These are phyloP conservation scores for Syzygium syzygioides DNA, from an alignment of 441 rosid genomes.

Conservation along the genomic window DNA sequence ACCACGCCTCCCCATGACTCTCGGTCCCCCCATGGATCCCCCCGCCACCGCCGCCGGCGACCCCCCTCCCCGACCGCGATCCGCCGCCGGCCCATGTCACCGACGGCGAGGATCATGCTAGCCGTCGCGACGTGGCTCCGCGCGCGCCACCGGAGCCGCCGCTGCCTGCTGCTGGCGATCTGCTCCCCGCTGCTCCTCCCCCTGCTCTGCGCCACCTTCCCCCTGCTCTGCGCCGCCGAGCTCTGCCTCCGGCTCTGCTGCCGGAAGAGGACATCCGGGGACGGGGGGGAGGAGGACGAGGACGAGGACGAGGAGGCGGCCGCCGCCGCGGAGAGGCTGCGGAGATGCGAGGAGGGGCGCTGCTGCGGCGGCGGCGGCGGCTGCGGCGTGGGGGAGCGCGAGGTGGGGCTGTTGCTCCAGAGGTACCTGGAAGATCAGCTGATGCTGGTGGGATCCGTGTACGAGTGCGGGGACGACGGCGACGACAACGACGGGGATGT, in stretches of 20 bases:
- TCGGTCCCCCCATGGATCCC: constrained; percentile 11
- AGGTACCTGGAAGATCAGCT: constrained; percentile 69
- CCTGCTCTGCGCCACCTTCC: constrained; percentile 40
- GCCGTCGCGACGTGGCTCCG: constrained; percentile 36
- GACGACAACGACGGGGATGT: not conserved
- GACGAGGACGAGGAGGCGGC: constrained; percentile 25
- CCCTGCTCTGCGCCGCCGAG: constrained; percentile 43
- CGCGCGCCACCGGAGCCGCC: constrained; percentile 33
- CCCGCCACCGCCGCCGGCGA: not conserved
- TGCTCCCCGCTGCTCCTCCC: constrained; percentile 62
- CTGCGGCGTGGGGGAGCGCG: not conserved
- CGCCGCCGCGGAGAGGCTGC: not conserved
- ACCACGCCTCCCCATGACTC: not conserved
- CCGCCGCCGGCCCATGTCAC: not conserved
- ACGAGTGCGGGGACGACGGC: constrained; percentile 36
- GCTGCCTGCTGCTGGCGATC: constrained; percentile 37
- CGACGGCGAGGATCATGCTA: constrained; percentile 26
- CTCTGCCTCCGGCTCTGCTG: constrained; percentile 30
- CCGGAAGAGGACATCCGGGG: constrained; percentile 1
- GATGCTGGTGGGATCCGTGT: constrained; percentile 39
- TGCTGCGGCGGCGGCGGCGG: constrained; percentile 14
- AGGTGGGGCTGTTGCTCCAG: constrained; percentile 24
- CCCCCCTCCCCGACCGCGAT: not conserved
- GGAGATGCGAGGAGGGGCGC: not conserved
- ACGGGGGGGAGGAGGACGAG: constrained; percentile 23